Evolutionary conservation across 2,329 filamentous ascomycete species (phyloP), one percentile per base, ranked within the genome.

Genomic region (Nigrospora sphaerica): DNA sequence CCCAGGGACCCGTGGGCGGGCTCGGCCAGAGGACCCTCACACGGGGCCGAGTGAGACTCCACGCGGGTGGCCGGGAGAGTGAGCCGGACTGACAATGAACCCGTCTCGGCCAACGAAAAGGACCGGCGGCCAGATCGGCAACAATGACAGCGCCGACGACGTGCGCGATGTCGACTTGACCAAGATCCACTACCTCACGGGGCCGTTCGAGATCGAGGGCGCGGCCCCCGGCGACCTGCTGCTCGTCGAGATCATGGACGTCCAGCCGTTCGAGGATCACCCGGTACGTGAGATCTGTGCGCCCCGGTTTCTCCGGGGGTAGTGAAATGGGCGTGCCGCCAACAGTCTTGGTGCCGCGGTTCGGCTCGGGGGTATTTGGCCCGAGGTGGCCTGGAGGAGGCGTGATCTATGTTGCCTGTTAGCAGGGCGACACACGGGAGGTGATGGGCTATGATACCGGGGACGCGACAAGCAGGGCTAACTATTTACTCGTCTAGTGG

Each of bases 111-210:
- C 23, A 28, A 52, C 32, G n/a, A 54, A 56, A 47, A 76, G 75
- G 75, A 83, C 81, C 6, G 81, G 81, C 18, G 90, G 90, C 2
- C 90, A 95, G 58, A 95, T 95, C 58, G 77, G 79, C 46, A 95
- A 96, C 67, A 85, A 92, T 54, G 90, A 96, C 64, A 86, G 78
- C 32, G 91, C 91, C n/a, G 86, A 95, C 58, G 91, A 96, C 60
- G 70, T 95, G 48, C 81, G 82, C 50, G 83, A 93, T 53, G 85
- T 95, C 44, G 90, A 95, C 60, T 72, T 96, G 3, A 95, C 87
- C 18, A 77, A 80, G 47, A 78, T 95, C 40, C 91, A 96, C 66
- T 95, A 95, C 62, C 78, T 96, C 6, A 91, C 85, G 0, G 91
- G 91, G 0, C 91, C 91, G 0, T 95, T 95, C 54, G 86, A 95